A percentile compares a stretch with the other conserved stretches of the same genome.
phyloP scores from a whole-genome alignment of 2,329 filamentous ascomycete species.

The Exserohilum rostratum region DNA sequence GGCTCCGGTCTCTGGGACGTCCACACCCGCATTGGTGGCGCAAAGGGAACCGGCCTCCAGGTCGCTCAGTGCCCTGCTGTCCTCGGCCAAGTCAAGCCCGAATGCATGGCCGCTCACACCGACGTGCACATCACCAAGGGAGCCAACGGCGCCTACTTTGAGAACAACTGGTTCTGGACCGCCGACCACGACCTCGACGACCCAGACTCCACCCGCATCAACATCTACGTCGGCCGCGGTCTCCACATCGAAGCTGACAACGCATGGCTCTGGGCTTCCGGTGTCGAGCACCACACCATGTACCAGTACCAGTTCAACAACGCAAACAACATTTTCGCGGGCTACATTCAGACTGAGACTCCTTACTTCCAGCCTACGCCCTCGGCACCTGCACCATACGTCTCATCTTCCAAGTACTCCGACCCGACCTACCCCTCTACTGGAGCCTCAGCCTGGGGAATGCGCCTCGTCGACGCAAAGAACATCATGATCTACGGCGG shows the following conservation, averaged over 20 bases:
- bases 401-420: slow-evolving; percentile 56
- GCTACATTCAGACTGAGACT: slow-evolving; percentile 87
- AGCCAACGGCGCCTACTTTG: slow-evolving; percentile 71
- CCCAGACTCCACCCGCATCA: slow-evolving; percentile 73
- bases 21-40: slow-evolving; percentile 83
- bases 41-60: slow-evolving; percentile 78
- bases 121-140: slow-evolving; percentile 58
- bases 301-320: slow-evolving; percentile 86
- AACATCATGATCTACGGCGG: slow-evolving; percentile 67
- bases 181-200: slow-evolving; percentile 90
- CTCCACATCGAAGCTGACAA: slow-evolving; percentile 69
- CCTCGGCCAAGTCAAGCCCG: slow-evolving; percentile 53
- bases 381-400: slow-evolving; percentile 68
- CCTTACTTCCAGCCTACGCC: slow-evolving; percentile 85
- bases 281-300: slow-evolving; percentile 64
- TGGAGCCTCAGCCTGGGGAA: slow-evolving; percentile 61
- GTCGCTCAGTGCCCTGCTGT: slow-evolving; percentile 78
- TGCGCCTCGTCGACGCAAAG: slow-evolving; percentile 64
- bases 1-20: slow-evolving; percentile 81
- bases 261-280: slow-evolving; percentile 68
- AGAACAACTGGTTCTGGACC: slow-evolving; percentile 92
- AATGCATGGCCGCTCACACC: slow-evolving; percentile 74
- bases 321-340: slow-evolving; percentile 80
- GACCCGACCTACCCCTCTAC: slow-evolving; percentile 72
- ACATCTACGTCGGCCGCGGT: slow-evolving; percentile 86